Evolutionary conservation across 2,329 filamentous ascomycete species (phyloP).

Genomic region (Neopestalotiopsis sp.): DNA sequence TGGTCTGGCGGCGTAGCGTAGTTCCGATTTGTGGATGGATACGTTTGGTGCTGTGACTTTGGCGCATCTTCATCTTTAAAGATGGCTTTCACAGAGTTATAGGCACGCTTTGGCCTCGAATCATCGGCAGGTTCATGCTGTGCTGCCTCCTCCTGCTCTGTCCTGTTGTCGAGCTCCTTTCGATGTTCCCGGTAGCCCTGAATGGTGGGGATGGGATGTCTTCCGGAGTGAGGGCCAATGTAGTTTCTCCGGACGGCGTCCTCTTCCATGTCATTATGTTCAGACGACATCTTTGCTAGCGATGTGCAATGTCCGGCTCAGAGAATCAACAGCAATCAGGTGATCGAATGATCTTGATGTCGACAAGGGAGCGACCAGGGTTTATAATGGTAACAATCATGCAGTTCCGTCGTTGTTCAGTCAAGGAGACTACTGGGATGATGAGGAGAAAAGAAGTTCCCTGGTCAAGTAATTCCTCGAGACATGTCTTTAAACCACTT

Average conservation of each 20-base stretch:
- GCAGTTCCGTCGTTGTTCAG: neutral
- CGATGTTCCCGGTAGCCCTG: conserved; percentile 54
- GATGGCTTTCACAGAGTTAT: conserved; percentile 42
- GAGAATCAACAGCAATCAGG: neutral
- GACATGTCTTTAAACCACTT: neutral
- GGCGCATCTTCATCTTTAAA: conserved; percentile 39
- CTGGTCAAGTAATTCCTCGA: neutral
- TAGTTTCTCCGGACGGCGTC: conserved; percentile 37
- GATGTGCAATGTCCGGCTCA: neutral
- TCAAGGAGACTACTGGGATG: neutral
- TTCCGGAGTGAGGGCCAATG: conserved; percentile 42
- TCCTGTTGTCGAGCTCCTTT: conserved; percentile 47
- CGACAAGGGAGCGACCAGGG: neutral
- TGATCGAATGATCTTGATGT: neutral
- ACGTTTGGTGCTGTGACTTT: conserved; percentile 38
- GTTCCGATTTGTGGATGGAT: conserved; percentile 42
- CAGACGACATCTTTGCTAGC: conserved; percentile 37
- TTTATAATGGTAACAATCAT: neutral
- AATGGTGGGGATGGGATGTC: conserved; percentile 48
- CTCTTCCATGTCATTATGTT: conserved; percentile 44
- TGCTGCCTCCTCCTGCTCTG: conserved; percentile 38
- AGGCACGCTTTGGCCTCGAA: conserved; percentile 42
- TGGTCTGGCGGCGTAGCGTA: conserved; percentile 24
- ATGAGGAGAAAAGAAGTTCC: neutral
- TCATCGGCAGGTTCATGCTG: conserved; percentile 41